Evolutionary conservation across 352 stramenopile genomes (phyloP).

Genomic region (Peronospora farinosa): DNA sequence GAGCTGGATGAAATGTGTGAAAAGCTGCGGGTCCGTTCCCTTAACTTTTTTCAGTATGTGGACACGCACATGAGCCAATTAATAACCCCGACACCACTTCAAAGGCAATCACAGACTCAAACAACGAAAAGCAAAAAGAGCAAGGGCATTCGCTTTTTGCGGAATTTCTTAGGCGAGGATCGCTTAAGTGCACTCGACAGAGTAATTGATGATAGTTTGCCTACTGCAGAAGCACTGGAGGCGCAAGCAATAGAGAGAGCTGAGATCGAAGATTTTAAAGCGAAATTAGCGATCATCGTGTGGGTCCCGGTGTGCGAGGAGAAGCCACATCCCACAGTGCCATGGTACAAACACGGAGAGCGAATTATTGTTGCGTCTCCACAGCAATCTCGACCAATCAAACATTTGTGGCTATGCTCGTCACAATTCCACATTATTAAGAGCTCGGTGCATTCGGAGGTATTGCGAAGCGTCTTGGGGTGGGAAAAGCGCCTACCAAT

Average conservation of each 20-base stretch:
- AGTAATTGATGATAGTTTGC: neutral
- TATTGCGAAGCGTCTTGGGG: conserved; percentile 34
- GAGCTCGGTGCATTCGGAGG: conserved; percentile 33
- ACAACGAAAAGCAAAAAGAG: conserved; percentile 39
- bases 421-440: conserved; percentile 60
- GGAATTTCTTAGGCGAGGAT: conserved; percentile 42
- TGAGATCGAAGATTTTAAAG: conserved; percentile 63
- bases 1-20: conserved; percentile 17
- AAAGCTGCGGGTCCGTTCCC: conserved; percentile 32
- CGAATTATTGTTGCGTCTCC: conserved; percentile 42
- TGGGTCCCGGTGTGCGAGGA: conserved; percentile 52
- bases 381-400: conserved; percentile 31
- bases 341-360: conserved; percentile 36
- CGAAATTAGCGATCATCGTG: conserved; percentile 44
- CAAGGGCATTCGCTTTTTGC: conserved; percentile 51
- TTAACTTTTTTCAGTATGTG: conserved; percentile 63
- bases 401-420: conserved; percentile 54
- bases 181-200: conserved; percentile 9
- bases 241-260: conserved; percentile 27
- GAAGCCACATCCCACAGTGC: conserved; percentile 30
- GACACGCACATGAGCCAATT: conserved; percentile 54
- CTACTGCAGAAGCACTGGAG: conserved; percentile 27
- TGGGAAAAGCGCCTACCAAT: conserved; percentile 39
- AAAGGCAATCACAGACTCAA: conserved; percentile 20
- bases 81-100: conserved; percentile 22